phyloP scores from a whole-genome alignment of 768 basidiomycete species.

The Sarcomyxa edulis region DNA sequence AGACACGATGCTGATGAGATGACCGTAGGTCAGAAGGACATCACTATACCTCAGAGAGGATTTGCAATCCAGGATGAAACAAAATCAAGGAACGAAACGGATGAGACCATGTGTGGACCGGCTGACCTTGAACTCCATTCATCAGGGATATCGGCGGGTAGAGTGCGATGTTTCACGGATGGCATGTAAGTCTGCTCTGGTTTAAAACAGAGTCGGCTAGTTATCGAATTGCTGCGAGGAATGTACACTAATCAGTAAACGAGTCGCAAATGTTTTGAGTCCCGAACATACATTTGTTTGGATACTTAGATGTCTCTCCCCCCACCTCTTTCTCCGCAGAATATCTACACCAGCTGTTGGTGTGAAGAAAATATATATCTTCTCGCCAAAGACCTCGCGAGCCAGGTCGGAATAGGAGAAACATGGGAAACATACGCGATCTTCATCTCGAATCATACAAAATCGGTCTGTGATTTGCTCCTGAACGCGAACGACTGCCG shows the following conservation, averaged over 20 bases:
- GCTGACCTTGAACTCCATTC: too few relatives aligned
- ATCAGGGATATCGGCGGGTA: too few relatives aligned
- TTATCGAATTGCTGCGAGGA: not conserved
- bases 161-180: too few relatives aligned
- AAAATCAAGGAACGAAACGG: too few relatives aligned
- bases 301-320: constrained; percentile 9
- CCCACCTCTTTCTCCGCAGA: constrained; percentile 29
- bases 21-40: too few relatives aligned
- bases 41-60: too few relatives aligned
- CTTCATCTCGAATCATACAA: constrained; percentile 61
- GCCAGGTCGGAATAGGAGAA: constrained; percentile 17
- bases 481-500: not conserved
- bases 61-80: too few relatives aligned
- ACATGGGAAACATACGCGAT: constrained; percentile 50
- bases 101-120: too few relatives aligned
- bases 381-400: constrained; percentile 39
- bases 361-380: constrained; percentile 76
- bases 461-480: constrained; percentile 38
- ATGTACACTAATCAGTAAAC: too few relatives aligned
- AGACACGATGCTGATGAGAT: too few relatives aligned
- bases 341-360: constrained; percentile 53
- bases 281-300: not conserved
- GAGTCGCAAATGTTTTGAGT: not conserved
- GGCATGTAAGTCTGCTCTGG: too few relatives aligned
- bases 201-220: too few relatives aligned